Evolutionary conservation across 768 basidiomycete species (phyloP).

Genomic region (Calocybe gangraenosa): DNA sequence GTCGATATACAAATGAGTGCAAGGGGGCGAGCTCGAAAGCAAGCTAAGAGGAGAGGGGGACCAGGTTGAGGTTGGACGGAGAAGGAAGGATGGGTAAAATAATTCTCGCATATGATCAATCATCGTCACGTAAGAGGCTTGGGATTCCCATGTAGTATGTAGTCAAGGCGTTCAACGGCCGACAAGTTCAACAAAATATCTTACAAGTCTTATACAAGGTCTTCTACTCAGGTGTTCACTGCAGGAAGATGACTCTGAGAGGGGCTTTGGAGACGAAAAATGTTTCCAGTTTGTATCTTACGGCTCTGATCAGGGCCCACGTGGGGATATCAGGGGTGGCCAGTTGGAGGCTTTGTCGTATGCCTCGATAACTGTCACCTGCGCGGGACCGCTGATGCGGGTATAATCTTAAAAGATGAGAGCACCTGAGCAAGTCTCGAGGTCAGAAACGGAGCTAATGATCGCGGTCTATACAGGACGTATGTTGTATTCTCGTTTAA

Average conservation of each 20-base stretch:
- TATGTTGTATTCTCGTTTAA: constrained; percentile 76
- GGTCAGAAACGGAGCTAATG: background rate
- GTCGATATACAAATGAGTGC: constrained; percentile 27
- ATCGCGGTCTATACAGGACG: constrained; percentile 40
- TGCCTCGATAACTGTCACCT: background rate
- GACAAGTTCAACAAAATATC: no score
- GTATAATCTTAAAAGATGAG: background rate
- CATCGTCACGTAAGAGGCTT: background rate
- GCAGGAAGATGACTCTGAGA: no score
- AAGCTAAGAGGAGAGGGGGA: constrained; percentile 17
- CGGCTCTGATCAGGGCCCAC: background rate
- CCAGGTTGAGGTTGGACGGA: constrained; percentile 6
- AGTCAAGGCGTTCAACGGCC: no score
- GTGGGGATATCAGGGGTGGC: background rate
- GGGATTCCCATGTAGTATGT: no score
- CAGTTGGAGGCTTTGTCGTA: no score
- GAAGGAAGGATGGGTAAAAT: constrained; percentile 6
- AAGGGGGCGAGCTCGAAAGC: constrained; percentile 27
- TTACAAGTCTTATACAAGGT: no score
- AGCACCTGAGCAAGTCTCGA: background rate
- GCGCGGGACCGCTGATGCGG: background rate
- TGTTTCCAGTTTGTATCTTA: background rate
- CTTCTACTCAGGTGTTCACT: no score
- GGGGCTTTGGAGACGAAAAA: background rate
- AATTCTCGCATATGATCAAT: constrained; percentile 7